Evolutionary conservation across 345 rosid species (phyloP).

Genomic region (Eucalyptus curtisii): DNA sequence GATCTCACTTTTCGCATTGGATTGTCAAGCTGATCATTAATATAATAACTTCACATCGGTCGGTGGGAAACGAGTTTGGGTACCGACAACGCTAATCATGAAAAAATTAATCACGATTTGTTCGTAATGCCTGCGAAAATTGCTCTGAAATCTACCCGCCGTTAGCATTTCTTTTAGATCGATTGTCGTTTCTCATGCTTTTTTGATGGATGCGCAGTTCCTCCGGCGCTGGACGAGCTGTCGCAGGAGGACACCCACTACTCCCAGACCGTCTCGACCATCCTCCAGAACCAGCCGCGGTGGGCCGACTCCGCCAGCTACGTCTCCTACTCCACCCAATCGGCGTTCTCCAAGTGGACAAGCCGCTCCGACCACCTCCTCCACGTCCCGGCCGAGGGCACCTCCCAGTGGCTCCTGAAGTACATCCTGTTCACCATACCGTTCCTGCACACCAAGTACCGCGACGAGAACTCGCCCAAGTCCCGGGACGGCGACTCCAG

Average conservation of each 20-base stretch:
- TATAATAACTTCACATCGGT: not conserved
- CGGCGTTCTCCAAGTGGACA: conserved; percentile 73
- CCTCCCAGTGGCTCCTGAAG: conserved; percentile 82
- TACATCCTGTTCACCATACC: conserved; percentile 73
- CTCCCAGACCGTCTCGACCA: conserved; percentile 80
- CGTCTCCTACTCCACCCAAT: conserved; percentile 28
- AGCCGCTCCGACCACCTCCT: conserved; percentile 14
- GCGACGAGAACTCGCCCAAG: conserved; percentile 45
- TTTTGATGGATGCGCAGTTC: conserved; percentile 3
- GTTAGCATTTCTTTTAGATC: not conserved
- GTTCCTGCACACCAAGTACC: conserved; percentile 46
- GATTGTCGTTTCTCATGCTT: not conserved
- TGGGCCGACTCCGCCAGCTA: conserved; percentile 30
- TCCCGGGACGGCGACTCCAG: conserved; percentile 20
- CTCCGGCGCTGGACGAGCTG: conserved; percentile 28
- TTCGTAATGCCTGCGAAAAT: not conserved
- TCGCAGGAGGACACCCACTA: conserved; percentile 64
- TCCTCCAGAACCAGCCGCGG: conserved; percentile 55
- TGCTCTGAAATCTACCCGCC: not conserved
- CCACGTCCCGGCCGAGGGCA: conserved; percentile 20
- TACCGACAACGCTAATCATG: not conserved
- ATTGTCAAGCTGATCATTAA: not conserved
- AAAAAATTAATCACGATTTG: not conserved
- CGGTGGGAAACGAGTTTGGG: not conserved
- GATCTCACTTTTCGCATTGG: not conserved